Percentiles rank a stretch among this genome's conserved stretches.
Conservation (phyloP, 225 moss, liverwort and hornwort genomes). For the Physcomitrium patens region DNA sequence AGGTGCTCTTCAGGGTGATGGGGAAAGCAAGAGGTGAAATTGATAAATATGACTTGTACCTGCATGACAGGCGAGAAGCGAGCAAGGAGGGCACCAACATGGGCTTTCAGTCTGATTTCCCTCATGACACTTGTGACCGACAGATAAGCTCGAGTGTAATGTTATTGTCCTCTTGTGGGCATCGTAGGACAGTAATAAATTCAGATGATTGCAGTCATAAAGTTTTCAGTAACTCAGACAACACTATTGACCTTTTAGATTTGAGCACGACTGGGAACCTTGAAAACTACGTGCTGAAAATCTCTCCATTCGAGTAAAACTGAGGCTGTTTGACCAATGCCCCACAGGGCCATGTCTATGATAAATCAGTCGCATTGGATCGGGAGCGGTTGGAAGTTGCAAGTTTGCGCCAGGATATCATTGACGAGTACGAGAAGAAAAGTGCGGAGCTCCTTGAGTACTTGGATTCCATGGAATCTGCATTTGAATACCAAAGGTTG, state of each 20-base stretch:
- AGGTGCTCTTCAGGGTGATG: conserved; percentile 16
- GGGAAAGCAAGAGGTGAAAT: conserved; percentile 5
- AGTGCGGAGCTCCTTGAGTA: conserved; percentile 66
- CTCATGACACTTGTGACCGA: conserved; percentile 6
- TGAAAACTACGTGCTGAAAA: too few species aligned
- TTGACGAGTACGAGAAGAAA: conserved; percentile 73
- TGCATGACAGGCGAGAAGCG: neutral
- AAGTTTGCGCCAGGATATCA: conserved; percentile 69
- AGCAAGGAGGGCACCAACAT: conserved; percentile 1
- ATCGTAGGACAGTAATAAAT: too few species aligned
- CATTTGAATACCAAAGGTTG: conserved; percentile 55
- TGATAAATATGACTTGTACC: conserved; percentile 6
- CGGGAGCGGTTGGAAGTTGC: conserved; percentile 68
- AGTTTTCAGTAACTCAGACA: too few species aligned
- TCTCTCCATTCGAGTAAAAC: too few species aligned
- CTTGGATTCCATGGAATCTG: conserved; percentile 64
- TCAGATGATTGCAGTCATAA: too few species aligned
- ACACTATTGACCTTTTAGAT: too few species aligned
- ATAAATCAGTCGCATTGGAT: conserved; percentile 49
- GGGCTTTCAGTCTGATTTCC: conserved; percentile 8
- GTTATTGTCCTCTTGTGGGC: too few species aligned
- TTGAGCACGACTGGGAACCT: too few species aligned
- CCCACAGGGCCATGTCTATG: neutral
- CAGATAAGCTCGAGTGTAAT: conserved; percentile 4
- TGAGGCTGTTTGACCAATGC: too few species aligned